Percentiles rank a stretch among this genome's conserved stretches.
Conservation (phyloP, 345 rosid genomes). For the Corchorus olitorius region DNA sequence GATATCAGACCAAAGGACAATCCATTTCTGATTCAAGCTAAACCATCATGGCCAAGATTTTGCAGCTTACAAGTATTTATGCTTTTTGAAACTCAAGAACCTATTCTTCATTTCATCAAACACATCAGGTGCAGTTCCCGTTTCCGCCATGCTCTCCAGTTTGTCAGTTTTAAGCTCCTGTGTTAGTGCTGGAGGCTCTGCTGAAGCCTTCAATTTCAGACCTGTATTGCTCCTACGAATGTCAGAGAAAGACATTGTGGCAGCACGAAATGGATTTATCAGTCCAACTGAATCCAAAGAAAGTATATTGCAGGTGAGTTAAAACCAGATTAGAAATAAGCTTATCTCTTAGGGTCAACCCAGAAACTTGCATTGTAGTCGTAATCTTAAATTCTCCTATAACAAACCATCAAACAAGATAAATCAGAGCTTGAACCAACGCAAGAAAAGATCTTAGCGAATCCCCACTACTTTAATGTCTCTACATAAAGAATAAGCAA, state of each 20-base stretch:
- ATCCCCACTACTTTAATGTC: conserved; percentile 3
- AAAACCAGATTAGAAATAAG: conserved; percentile 16
- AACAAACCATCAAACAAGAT: conserved; percentile 24
- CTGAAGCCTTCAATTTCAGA: conserved; percentile 41
- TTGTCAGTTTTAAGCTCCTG: conserved; percentile 39
- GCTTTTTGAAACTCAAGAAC: conserved; percentile 69
- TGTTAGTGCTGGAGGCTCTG: conserved; percentile 38
- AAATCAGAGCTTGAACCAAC: conserved; percentile 11
- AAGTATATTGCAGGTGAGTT: background rate
- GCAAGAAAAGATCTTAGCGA: conserved; percentile 7
- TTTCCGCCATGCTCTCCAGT: conserved; percentile 31
- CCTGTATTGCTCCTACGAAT: conserved; percentile 42
- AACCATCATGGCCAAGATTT: conserved; percentile 16
- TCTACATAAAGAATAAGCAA: background rate
- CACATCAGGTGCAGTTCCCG: conserved; percentile 37
- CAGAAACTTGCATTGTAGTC: conserved; percentile 28
- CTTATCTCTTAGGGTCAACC: conserved; percentile 30
- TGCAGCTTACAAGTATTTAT: conserved; percentile 65
- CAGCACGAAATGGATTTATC: conserved; percentile 15
- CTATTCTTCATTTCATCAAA: conserved; percentile 66
- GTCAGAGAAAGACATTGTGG: conserved; percentile 19
- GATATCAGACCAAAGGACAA: conserved; percentile 14
- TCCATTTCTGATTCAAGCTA: conserved; percentile 12
- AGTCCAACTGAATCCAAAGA: background rate
- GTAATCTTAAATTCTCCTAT: conserved; percentile 31